Base-by-base conservation (phyloP, 2,329 filamentous ascomycete genomes). In the Alternaria alternata region DNA sequence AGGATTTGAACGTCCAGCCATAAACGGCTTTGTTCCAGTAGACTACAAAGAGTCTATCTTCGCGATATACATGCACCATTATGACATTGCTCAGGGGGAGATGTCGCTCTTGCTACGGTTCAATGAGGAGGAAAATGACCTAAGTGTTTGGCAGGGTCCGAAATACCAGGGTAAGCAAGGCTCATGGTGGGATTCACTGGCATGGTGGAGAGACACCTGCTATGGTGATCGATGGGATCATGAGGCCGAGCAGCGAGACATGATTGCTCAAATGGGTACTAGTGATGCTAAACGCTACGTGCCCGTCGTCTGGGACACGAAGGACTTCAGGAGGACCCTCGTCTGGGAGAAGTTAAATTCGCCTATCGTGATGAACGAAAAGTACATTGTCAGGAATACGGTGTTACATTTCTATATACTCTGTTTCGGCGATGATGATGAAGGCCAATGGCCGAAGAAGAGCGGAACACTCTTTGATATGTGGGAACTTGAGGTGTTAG, bases 171-270 rank as follows among this genome's bases (percentile, higher is more conserved):
- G 14, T 16, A 38, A 38, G n/a, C 34, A 38, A 38, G 34, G 34
- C 34, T 38, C 16, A 16, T 38, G 16, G 34, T 8, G 30, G 20
- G 14, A 32, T n/a, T 41, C 41, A 12, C 28, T 53, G 14, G 51
- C 41, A 7, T 70, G 64, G 60, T 72, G 67, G 68, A 63, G 66
- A n/a, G 63, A 68, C 16, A 62, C 53, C 1, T 67, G 61, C 30
- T 64, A 64, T 24, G 46, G 43, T 14, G 22, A 20, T 7, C 2
- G 3, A 11, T 14, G 18, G 36, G 18, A 46, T 1, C 7, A 11
- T 8, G 8, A 22, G 32, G 22, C 11, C 16, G 24, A 14, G 4
- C 34, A 6, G 7, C 34, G n/a, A 26, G 22, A 57, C 11, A 42
- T 47, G 24, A 18, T 63, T 16, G 51, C 49, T 11, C 44, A 34